phyloP scores from a whole-genome alignment of 257 asterid genomes.

The Solanum bulbocastanum region DNA sequence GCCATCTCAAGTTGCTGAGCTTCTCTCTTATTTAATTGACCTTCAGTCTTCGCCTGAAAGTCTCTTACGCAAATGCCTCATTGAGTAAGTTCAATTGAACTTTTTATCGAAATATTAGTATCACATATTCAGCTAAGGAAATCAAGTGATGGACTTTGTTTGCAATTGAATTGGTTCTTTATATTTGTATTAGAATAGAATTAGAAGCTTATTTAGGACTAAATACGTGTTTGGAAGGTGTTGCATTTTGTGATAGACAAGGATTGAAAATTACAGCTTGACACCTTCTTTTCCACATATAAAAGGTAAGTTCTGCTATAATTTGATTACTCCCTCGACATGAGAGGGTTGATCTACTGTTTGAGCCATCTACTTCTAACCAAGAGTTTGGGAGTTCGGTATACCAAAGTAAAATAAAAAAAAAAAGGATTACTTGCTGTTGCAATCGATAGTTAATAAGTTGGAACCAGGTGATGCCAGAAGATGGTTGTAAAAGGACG shows the following conservation, averaged over 20 bases:
- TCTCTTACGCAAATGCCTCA: slow-evolving; percentile 69
- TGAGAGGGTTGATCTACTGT: neutral
- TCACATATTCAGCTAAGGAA: neutral
- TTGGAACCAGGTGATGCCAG: neutral
- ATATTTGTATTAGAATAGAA: neutral
- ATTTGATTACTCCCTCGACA: neutral
- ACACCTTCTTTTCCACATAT: neutral
- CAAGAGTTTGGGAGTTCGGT: neutral
- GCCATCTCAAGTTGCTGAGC: slow-evolving; percentile 59
- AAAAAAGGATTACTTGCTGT: neutral
- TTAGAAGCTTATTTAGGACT: neutral
- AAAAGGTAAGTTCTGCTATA: neutral
- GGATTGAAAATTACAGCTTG: neutral
- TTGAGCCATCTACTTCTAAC: neutral
- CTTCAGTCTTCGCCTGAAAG: slow-evolving; percentile 88
- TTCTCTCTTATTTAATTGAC: slow-evolving; percentile 68
- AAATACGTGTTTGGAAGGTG: neutral
- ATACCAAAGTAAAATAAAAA: too few relatives aligned
- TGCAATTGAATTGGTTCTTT: neutral
- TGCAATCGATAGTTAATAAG: neutral
- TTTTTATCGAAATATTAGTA: neutral
- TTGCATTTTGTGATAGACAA: neutral
- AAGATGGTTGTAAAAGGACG: neutral
- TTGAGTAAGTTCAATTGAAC: slow-evolving; percentile 10
- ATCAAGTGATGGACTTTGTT: neutral